Base-by-base conservation (phyloP, 371 early-diverging fungal species). In the Mortierella sp. region DNA sequence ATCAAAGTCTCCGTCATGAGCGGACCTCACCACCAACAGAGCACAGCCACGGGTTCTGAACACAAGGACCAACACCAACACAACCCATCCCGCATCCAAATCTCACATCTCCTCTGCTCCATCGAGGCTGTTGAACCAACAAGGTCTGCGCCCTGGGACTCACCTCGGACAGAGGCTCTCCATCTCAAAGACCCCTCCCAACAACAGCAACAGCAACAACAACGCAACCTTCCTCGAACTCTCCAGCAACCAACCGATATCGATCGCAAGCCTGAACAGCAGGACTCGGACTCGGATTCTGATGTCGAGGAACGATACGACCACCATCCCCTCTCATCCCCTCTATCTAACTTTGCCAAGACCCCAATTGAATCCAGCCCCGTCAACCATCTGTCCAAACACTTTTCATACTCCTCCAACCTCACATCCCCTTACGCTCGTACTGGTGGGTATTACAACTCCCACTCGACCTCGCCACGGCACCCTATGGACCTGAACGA, bases 101-200 rank as follows among this genome's bases (percentile, higher is more conserved):
- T 80, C 37, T 48, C 80, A 10, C 70, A 67, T 40, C 63, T 80
- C 26, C 80, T 80, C 29, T 80, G 80, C 40, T 53, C 80, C 29
- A 63, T 69, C 19, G 75, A 79, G 47, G 61, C 78, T 14, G 71
- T 64, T 10, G 64, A 70, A 24, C 53, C 68, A 6, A 13, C 65
- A n/a, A 64, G 64, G 45, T 24, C 69, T 44, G 67, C 71, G 22
- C 53, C 78, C 16, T 77, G 78, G 78, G 73, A 68, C 39, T 68
- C 78, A 1, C 68, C 68, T 10, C 37, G 52, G 11, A 77, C 68
- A 24, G 77, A 77, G 24, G 37, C 78, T 3, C 68, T 70, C 14
- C 66, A 77, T 61, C 68, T 71, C 41, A 68, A 77, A 10, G 58
- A 52, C 26, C 58, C 45, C 40, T 45, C 76, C 13, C 43, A 39